Base-by-base conservation (phyloP, 1,284 basidiomycete species). In the Cryptococcus depauperatus region DNA sequence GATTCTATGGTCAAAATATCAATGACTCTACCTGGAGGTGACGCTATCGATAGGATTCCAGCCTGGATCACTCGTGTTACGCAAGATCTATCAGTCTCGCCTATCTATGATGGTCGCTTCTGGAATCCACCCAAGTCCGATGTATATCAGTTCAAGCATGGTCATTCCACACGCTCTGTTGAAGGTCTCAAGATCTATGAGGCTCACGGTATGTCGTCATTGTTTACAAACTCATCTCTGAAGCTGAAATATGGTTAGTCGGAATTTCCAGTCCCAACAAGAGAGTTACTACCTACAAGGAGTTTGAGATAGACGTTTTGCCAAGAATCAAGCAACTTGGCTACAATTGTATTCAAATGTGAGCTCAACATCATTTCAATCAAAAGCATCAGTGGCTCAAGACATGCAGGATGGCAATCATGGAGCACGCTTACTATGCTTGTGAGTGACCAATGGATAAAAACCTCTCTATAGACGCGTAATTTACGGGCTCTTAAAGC, bases 351-450 rank as follows among this genome's bases (percentile, higher is more conserved):
- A 95, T 98, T 52, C 93, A 98, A 69, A 79, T 97, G 60, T 70
- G 37, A 37, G 68, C 47, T 0, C 18, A 13, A 5, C 21, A 27
- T 28, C 19, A 5, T 34, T 30, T n/a, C 18, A 11, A 10, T 4
- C 27, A 21, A 7, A 1, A 10, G 6, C 19, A 19, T 3, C 27
- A 4, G 44, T 51, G 61, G 49, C 19, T n/a, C 16, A 63, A 38
- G 5, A 7, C 2, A 11, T 3, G 6, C 48, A 72, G 70, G 68
- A 95, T 95, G 91, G 91, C 87, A 5, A 77, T 96, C 55, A 92
- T 96, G 87, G 91, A 97, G 67, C 93, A 98, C 61, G 87, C 92
- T 3, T 98, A 98, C 72, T 98, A 98, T 72, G 93, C 93, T 52
- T 93, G 87, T 89, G 55, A 61, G 84, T 73, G 1, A n/a, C n/a